Evolutionary conservation across 345 rosid genomes (phyloP), one percentile per base, ranked within the genome.

Genomic region (Acer campestre): DNA sequence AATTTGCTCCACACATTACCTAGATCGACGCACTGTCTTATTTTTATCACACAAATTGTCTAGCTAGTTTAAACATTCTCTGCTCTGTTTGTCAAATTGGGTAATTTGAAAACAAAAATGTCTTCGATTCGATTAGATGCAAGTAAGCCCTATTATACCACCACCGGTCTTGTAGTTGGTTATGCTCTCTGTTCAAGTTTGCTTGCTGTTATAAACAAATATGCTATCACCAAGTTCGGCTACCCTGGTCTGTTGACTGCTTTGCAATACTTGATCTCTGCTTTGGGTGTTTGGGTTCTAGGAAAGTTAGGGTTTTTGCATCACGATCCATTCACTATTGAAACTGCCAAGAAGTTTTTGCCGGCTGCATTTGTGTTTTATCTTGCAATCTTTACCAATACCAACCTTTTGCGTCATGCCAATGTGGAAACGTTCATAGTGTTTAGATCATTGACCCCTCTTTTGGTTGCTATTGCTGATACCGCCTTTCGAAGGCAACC

Each of bases 131-230:
- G 84, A 68, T 62, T 88, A 68, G 93, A 90, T 77, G 68, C 89
- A 7, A 59, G 35, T 25, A 87, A 81, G 31, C 89, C 80, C 29
- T 73, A 82, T 77, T 92, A 84, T 78, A 81, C 99, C 55, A 94
- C 98, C 12, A 93, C 88, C 82, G 86, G 94, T 71, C 93, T 96
- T 74, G 94, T 96, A 16, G 63, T 89, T 71, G 98, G 99, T 22
- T 96, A 96, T 82, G 96, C 99, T 12, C 90, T 96, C 14, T 94
- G 97, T 81, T 96, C 99, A n/a, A 96, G 99, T 81, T 84, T 96
- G 86, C 98, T 96, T 71, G 97, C 99, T 23, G 97, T 95, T 71
- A 95, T 95, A 77, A 95, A 95, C 89, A 95, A 95, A 84, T 86
- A 85, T 68, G 99, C 99, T 25, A 94, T 96, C 74, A 96, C 98